These are phyloP conservation scores for Misopates orontium DNA, from an alignment of 257 asterid species.

Conservation along the genomic window DNA sequence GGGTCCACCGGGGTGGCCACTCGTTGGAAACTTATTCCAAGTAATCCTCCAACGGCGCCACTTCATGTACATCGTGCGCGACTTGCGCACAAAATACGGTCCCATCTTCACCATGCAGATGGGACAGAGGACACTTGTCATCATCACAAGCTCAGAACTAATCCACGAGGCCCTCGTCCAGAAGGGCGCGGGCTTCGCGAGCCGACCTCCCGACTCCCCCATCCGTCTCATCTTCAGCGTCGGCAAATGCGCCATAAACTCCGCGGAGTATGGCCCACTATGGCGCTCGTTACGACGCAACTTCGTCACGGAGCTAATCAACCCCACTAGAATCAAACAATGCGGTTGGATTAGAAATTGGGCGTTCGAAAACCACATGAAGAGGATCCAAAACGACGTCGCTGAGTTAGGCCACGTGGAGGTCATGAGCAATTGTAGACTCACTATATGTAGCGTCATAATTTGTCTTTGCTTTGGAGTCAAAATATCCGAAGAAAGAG, in stretches of 20 bases:
- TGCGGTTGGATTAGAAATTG: constrained; percentile 86
- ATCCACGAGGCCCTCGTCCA: constrained; percentile 88
- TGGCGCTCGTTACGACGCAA: constrained; percentile 92
- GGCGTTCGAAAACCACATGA: constrained; percentile 54
- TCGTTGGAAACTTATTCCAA: constrained; percentile 84
- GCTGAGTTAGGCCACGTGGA: constrained; percentile 53
- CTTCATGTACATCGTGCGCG: constrained; percentile 71
- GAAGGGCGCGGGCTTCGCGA: constrained; percentile 71
- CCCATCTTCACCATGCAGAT: constrained; percentile 95
- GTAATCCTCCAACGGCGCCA: constrained; percentile 78
- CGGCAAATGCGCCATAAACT: constrained; percentile 93
- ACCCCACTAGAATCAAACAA: constrained; percentile 75
- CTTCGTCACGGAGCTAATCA: constrained; percentile 88
- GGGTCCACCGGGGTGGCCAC: constrained; percentile 97
- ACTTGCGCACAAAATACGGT: constrained; percentile 73
- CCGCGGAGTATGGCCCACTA: constrained; percentile 90
- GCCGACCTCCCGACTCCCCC: constrained; percentile 95
- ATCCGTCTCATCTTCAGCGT: constrained; percentile 84
- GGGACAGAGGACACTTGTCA: constrained; percentile 86
- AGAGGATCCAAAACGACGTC: constrained; percentile 45
- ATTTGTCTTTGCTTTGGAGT: constrained; percentile 88
- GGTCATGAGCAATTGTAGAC: constrained; percentile 82
- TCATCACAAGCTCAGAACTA: constrained; percentile 72
- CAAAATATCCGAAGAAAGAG: constrained; percentile 55
- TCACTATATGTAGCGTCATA: constrained; percentile 76